Evolutionary conservation across 441 rosid species (phyloP).

Genomic region (Erodium chrysanthum): DNA sequence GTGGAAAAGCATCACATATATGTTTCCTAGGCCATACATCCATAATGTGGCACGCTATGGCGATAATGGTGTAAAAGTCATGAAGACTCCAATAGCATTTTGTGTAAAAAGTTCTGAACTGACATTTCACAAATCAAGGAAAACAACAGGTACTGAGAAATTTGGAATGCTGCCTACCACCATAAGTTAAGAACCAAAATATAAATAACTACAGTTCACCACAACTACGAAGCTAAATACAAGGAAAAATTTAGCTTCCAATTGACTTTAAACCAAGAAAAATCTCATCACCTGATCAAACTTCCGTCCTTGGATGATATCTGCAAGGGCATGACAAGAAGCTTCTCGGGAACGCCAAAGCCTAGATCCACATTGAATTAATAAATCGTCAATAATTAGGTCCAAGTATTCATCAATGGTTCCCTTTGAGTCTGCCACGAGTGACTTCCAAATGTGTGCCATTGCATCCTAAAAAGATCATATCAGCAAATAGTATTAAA

Average conservation of each 20-base stretch:
- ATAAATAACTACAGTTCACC: neutral
- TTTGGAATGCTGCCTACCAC: neutral
- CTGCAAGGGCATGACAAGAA: constrained; percentile 89
- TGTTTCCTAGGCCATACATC: constrained; percentile 3
- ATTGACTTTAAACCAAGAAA: constrained; percentile 9
- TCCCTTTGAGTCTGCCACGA: constrained; percentile 69
- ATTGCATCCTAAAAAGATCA: constrained; percentile 66
- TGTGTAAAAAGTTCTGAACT: neutral
- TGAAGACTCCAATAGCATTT: neutral
- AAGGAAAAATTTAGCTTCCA: constrained; percentile 5
- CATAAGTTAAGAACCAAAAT: constrained; percentile 1
- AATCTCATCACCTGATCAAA: constrained; percentile 63
- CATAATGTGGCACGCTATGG: neutral
- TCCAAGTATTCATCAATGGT: constrained; percentile 83
- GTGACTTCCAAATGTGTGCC: constrained; percentile 96
- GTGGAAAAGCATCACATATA: neutral
- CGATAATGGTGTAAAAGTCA: neutral
- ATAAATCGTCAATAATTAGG: constrained; percentile 69
- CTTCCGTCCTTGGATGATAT: constrained; percentile 85
- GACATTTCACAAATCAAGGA: neutral
- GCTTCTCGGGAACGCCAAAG: constrained; percentile 99
- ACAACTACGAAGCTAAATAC: neutral
- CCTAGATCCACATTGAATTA: constrained; percentile 78
- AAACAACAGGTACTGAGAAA: neutral
- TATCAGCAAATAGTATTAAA: constrained; percentile 19